Conservation (phyloP, 179 eudicot species). For the Corrigiola litoralis region DNA sequence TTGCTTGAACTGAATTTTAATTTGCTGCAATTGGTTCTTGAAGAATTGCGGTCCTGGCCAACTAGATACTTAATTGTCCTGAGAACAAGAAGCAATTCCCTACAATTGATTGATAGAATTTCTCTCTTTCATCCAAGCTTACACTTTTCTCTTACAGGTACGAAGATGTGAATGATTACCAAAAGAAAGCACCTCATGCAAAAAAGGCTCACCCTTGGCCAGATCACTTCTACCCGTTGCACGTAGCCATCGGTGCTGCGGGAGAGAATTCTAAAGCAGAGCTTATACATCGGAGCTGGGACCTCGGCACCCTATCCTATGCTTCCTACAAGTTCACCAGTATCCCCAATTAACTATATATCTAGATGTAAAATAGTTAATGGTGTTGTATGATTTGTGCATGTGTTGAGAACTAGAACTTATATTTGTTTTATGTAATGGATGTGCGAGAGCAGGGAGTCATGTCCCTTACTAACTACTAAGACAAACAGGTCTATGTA, state of each 20-base stretch:
- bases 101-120: too few species aligned
- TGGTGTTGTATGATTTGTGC: slow-evolving; percentile 1
- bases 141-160: slow-evolving; percentile 25
- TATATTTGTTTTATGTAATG: neutral
- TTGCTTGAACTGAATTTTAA: too few species aligned
- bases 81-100: too few species aligned
- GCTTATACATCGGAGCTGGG: slow-evolving; percentile 72
- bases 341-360: neutral
- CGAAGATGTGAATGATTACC: slow-evolving; percentile 54
- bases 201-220: slow-evolving; percentile 63
- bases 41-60: too few species aligned
- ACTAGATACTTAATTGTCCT: too few species aligned
- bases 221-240: slow-evolving; percentile 75
- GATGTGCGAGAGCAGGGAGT: neutral
- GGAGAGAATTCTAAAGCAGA: slow-evolving; percentile 55
- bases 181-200: slow-evolving; percentile 55
- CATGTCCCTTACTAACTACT: too few species aligned
- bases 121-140: neutral
- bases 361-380: neutral
- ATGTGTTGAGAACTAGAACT: neutral
- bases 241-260: slow-evolving; percentile 74
- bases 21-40: too few species aligned
- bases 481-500: too few species aligned
- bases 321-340: slow-evolving; percentile 61
- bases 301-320: slow-evolving; percentile 46